Conservation (phyloP, 2,329 filamentous ascomycete species). For the Nigrospora sphaerica region DNA sequence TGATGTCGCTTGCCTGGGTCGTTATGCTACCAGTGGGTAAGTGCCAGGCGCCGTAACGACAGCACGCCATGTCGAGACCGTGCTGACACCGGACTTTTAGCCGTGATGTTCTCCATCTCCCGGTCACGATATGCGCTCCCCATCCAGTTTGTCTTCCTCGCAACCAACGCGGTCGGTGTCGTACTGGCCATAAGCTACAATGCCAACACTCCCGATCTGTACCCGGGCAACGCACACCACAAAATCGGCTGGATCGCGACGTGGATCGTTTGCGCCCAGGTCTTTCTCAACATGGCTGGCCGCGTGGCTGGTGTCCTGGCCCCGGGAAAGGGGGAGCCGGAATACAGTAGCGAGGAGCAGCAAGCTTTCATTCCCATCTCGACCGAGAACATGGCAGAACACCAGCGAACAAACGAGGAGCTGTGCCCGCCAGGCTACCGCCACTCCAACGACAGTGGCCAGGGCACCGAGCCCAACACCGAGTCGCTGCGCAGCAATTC, state of each 20-base stretch:
- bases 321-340: slow-evolving; percentile 2
- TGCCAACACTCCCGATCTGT: slow-evolving; percentile 74
- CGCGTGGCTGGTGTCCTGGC: slow-evolving; percentile 41
- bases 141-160: slow-evolving; percentile 61
- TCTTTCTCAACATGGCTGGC: slow-evolving; percentile 59
- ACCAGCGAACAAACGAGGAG: slow-evolving; percentile 34
- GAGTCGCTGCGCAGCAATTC: slow-evolving; percentile 61
- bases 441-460: slow-evolving; percentile 64
- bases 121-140: slow-evolving; percentile 67
- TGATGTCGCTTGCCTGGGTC: slow-evolving; percentile 65
- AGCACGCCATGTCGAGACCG: slow-evolving; percentile 3
- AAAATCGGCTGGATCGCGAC: slow-evolving; percentile 82
- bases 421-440: slow-evolving; percentile 36
- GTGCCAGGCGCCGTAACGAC: slow-evolving; percentile 15
- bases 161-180: slow-evolving; percentile 56
- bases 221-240: slow-evolving; percentile 81
- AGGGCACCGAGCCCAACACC: slow-evolving; percentile 65
- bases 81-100: slow-evolving; percentile 33
- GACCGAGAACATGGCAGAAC: slow-evolving; percentile 44
- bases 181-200: slow-evolving; percentile 68
- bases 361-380: slow-evolving; percentile 58
- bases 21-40: slow-evolving; percentile 62
- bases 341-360: slow-evolving; percentile 34
- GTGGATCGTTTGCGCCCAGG: slow-evolving; percentile 63
- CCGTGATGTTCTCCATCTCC: slow-evolving; percentile 78